These are phyloP conservation scores for Rosa chinensis DNA, from an alignment of 306 rosid species.

Conservation along the genomic window DNA sequence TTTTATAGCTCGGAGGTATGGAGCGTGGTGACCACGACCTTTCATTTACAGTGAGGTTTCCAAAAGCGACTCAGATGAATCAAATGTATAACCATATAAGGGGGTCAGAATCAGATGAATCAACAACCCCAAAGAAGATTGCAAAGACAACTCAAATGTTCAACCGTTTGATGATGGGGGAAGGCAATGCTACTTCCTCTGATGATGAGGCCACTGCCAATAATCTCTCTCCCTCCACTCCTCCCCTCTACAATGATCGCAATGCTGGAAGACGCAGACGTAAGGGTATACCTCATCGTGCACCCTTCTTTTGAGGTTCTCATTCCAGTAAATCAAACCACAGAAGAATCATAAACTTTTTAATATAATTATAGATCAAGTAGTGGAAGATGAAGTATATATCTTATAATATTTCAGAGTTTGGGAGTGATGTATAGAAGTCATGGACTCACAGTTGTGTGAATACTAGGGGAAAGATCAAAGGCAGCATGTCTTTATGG, in stretches of 20 bases:
- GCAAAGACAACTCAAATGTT: conserved; percentile 22
- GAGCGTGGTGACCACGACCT: conserved; percentile 38
- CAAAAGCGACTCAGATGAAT: conserved; percentile 33
- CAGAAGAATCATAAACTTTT: conserved; percentile 2
- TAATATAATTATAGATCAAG: not conserved
- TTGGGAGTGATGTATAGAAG: conserved; percentile 7
- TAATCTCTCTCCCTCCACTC: conserved; percentile 40
- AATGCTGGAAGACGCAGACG: conserved; percentile 50
- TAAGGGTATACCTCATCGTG: conserved; percentile 53
- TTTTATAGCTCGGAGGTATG: conserved; percentile 38
- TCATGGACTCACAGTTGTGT: conserved; percentile 9
- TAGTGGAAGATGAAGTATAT: not conserved
- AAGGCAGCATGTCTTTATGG: not conserved
- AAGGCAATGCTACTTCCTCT: conserved; percentile 22
- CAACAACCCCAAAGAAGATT: conserved; percentile 36
- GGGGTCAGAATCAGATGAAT: conserved; percentile 44
- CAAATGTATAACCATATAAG: conserved; percentile 31
- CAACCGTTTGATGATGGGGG: conserved; percentile 26
- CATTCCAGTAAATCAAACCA: conserved; percentile 1
- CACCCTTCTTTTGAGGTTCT: conserved; percentile 36
- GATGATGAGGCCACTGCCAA: conserved; percentile 23
- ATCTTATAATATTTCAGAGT: not conserved
- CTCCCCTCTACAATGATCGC: conserved; percentile 42
- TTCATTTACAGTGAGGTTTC: conserved; percentile 32
- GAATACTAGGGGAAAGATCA: conserved; percentile 6